Evolutionary conservation across 331 rosid species (phyloP), one percentile per base, ranked within the genome.

Genomic region (Malus hybrid): DNA sequence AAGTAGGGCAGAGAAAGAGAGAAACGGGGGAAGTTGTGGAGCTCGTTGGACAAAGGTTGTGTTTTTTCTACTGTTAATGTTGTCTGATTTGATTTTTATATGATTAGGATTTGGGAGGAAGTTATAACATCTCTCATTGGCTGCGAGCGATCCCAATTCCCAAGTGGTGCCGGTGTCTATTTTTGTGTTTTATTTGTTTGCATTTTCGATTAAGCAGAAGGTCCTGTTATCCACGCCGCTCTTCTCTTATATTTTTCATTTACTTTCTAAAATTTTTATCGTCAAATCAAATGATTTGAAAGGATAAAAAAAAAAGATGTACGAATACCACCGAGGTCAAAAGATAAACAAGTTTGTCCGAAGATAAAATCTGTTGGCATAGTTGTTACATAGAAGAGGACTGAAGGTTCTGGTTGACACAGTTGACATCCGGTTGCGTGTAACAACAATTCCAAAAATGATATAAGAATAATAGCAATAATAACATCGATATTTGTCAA

Each of bases 21-120:
- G 62, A 74, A 33, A 20, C 71, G 71, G 44, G 69, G 70, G 77
- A 33, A 63, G 63, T 63, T 74, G 50, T 4, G 71, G 64, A 63
- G 70, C 61, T 63, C 44, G 46, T 42, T 10, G 34, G 2, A 73
- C 26, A 42, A 55, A 46, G 62, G 3, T 52, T 4, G 29, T 32
- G 11, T 44, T 12, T 65, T 33, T 67, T 22, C 10, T 67, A 9
- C 48, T 67, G 4, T 14, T 67, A 28, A 11, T 6, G 55, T 19
- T 36, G 50, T 65, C 24, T 32, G 44, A 63, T 63, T 29, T 18
- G 42, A 32, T 18, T 64, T 64, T 62, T 26, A 20, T 7, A n/a
- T 20, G 12, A 57, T 24, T 60, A 24, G 64, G 30, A 60, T n/a
- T n/a, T 7, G 62, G 64, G 32, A 22, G 16, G 64, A 57, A 20